phyloP scores from a whole-genome alignment of 495 filamentous ascomycete species.

The Penicillium flavigenum region DNA sequence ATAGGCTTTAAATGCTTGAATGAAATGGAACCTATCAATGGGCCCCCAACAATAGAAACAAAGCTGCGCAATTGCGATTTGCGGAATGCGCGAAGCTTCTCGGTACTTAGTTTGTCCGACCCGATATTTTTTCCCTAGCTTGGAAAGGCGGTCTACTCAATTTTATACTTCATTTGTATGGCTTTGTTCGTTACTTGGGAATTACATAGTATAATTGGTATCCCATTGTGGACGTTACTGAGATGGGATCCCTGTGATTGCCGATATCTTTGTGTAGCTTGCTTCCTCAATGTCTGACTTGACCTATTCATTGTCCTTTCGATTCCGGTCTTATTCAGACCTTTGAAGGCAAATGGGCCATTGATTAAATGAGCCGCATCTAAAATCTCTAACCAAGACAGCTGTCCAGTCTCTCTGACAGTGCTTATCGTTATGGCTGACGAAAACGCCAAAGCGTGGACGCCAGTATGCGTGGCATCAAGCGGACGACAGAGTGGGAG shows the following conservation, averaged over 20 bases:
- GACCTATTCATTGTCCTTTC: not conserved
- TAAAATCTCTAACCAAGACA: not conserved
- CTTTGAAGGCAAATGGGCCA: not conserved
- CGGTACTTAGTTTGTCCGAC: conserved; percentile 22
- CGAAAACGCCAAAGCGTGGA: conserved; percentile 4
- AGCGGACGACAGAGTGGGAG: conserved; percentile 3
- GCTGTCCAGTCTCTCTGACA: not conserved
- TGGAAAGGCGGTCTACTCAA: not conserved
- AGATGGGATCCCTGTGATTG: not conserved
- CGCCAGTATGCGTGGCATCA: conserved; percentile 39
- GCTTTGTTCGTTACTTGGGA: not conserved
- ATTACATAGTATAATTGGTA: no score
- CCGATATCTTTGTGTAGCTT: not conserved
- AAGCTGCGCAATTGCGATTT: conserved; percentile 27
- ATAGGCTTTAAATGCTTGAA: conserved; percentile 12
- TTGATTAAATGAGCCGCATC: not conserved
- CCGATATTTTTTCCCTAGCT: conserved; percentile 5
- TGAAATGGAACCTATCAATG: conserved; percentile 7
- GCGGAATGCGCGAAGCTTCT: conserved; percentile 15
- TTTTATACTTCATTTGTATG: not conserved
- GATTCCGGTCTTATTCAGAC: not conserved
- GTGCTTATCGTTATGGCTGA: conserved; percentile 12
- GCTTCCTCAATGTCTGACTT: not conserved
- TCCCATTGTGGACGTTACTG: no score
- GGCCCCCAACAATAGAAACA: not conserved